A percentile compares a stretch with the other conserved stretches of the same genome.
Conservation (phyloP, 768 basidiomycete genomes). For the Rhodotorula toruloides region DNA sequence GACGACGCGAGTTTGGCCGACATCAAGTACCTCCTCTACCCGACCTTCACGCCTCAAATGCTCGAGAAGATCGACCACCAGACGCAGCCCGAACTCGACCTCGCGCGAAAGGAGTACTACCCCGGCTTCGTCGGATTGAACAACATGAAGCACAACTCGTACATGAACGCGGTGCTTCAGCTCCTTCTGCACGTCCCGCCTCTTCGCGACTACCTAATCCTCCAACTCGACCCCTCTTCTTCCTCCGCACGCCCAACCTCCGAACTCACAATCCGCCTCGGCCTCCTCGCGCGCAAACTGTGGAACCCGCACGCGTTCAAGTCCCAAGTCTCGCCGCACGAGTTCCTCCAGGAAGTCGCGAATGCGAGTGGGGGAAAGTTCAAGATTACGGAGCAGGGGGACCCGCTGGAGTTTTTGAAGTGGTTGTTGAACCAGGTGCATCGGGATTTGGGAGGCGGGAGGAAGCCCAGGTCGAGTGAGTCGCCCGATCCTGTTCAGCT, state of each 20-base stretch:
- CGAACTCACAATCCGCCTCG: conserved; percentile 83
- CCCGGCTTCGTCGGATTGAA: conserved; percentile 95
- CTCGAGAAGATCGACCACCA: conserved; percentile 49
- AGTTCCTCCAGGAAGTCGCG: conserved; percentile 94
- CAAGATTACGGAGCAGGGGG: conserved; percentile 86
- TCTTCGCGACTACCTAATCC: conserved; percentile 76
- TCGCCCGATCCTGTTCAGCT: conserved; percentile 34
- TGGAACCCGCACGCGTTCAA: conserved; percentile 98
- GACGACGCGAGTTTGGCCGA: conserved; percentile 95
- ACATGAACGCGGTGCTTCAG: conserved; percentile 95
- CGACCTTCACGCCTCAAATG: conserved; percentile 70
- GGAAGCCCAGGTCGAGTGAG: conserved; percentile 82
- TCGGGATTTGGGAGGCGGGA: conserved; percentile 88
- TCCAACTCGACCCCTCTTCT: conserved; percentile 47
- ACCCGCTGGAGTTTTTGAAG: conserved; percentile 89
- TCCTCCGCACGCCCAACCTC: conserved; percentile 44
- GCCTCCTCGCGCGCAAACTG: conserved; percentile 78
- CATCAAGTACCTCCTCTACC: conserved; percentile 82
- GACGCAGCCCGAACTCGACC: conserved; percentile 70
- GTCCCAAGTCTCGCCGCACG: conserved; percentile 96
- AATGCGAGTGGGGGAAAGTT: conserved; percentile 84
- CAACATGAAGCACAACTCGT: conserved; percentile 95
- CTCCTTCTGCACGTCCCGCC: conserved; percentile 84
- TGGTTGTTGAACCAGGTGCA: conserved; percentile 94
- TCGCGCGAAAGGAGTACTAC: conserved; percentile 71